Evolutionary conservation across 2,329 filamentous ascomycete genomes (phyloP).

Genomic region (Bipolaris bicolor): DNA sequence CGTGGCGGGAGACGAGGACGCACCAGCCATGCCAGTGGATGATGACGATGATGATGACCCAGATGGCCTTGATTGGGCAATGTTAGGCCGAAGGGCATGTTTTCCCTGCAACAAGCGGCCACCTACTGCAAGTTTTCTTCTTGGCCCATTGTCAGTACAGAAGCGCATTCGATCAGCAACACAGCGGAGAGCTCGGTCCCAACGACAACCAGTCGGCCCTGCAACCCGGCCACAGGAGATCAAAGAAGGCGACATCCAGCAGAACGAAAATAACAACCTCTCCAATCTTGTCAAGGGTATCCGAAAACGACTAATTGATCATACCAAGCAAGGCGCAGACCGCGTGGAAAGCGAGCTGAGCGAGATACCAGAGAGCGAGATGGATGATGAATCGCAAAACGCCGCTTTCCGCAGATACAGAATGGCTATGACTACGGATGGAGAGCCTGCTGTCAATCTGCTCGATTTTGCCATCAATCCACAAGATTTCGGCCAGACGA

Average conservation of each 20-base stretch:
- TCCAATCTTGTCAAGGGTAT: constrained; percentile 81
- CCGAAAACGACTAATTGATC: constrained; percentile 61
- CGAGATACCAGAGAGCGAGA: constrained; percentile 32
- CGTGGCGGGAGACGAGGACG: constrained; percentile 55
- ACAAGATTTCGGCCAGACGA: constrained; percentile 86
- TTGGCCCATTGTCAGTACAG: constrained; percentile 87
- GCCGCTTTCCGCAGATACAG: constrained; percentile 69
- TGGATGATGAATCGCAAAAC: constrained; percentile 47
- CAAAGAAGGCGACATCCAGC: constrained; percentile 72
- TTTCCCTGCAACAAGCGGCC: constrained; percentile 76
- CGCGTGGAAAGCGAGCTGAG: constrained; percentile 52
- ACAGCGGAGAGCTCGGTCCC: constrained; percentile 71
- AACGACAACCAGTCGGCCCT: constrained; percentile 70
- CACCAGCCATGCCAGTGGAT: constrained; percentile 55
- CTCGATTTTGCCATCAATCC: constrained; percentile 92
- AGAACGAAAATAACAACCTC: constrained; percentile 78
- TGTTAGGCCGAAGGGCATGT: constrained; percentile 79
- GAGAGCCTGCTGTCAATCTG: constrained; percentile 69
- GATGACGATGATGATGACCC: constrained; percentile 69
- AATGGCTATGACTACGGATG: constrained; percentile 63
- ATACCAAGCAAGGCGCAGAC: constrained; percentile 45
- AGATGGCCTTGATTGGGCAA: constrained; percentile 81
- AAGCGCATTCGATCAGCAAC: constrained; percentile 76
- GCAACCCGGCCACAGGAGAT: constrained; percentile 79
- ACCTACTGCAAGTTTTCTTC: constrained; percentile 78